These are phyloP conservation scores for Phytophthora megakarya DNA, from an alignment of 352 stramenopile genomes.

Conservation along the genomic window DNA sequence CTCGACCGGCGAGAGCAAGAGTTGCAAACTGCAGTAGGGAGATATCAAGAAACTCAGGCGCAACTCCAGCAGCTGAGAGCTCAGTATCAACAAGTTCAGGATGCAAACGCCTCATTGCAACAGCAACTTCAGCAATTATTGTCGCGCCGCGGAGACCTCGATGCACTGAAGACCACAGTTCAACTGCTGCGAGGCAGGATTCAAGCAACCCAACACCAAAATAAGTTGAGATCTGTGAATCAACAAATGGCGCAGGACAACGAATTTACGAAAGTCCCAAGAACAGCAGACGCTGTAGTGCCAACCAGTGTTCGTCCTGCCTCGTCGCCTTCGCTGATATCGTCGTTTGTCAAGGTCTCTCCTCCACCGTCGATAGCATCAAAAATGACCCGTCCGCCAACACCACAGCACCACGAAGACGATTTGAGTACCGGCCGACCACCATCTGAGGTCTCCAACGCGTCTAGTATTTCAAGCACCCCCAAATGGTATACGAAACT, in stretches of 20 bases:
- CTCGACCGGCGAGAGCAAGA: slow-evolving; percentile 52
- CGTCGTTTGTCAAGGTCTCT: slow-evolving; percentile 36
- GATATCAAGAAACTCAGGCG: slow-evolving; percentile 33
- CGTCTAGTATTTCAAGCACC: slow-evolving; percentile 32
- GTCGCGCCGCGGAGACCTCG: slow-evolving; percentile 59
- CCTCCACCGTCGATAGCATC: slow-evolving; percentile 40
- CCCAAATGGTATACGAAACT: slow-evolving; percentile 78
- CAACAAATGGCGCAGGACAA: neutral
- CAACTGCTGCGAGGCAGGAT: slow-evolving; percentile 40
- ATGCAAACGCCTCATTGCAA: slow-evolving; percentile 60
- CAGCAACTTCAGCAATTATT: slow-evolving; percentile 73
- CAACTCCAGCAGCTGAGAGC: slow-evolving; percentile 51
- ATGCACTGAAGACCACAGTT: slow-evolving; percentile 66
- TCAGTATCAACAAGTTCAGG: slow-evolving; percentile 43
- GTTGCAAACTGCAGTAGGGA: slow-evolving; percentile 34
- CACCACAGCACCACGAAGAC: slow-evolving; percentile 14
- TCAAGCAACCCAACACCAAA: slow-evolving; percentile 22
- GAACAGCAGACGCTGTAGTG: neutral
- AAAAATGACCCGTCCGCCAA: slow-evolving; percentile 59
- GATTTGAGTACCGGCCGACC: neutral
- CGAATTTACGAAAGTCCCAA: neutral
- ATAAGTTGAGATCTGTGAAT: slow-evolving; percentile 17
- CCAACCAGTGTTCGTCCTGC: neutral
- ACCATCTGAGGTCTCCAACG: slow-evolving; percentile 11
- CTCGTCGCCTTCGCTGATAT: neutral